Evolutionary conservation across 1,284 basidiomycete species (phyloP).

Genomic region (Ceratobasidium sp.): DNA sequence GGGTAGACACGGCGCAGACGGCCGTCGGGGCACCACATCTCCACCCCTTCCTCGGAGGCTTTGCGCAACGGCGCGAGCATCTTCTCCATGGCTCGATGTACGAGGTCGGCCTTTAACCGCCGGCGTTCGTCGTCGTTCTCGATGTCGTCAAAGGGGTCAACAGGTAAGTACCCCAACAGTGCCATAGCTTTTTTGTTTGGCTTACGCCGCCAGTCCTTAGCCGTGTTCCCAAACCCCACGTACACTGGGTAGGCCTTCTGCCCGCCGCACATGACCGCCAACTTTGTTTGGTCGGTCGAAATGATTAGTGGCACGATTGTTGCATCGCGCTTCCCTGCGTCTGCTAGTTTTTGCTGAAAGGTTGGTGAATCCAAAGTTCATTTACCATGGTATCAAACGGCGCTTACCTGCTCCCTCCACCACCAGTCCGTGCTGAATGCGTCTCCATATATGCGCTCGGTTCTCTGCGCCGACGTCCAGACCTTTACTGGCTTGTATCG

Average conservation of each 20-base stretch:
- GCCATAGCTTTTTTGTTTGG: slow-evolving; percentile 25
- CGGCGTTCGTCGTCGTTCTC: neutral
- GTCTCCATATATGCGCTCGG: neutral
- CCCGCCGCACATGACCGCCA: slow-evolving; percentile 23
- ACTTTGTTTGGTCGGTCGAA: slow-evolving; percentile 12
- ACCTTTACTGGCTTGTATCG: too few relatives aligned
- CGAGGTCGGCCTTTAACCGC: neutral
- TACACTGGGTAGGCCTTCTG: slow-evolving; percentile 32
- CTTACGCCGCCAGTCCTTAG: slow-evolving; percentile 29
- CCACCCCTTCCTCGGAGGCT: slow-evolving; percentile 3
- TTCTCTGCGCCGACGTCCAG: neutral
- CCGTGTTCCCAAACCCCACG: slow-evolving; percentile 37
- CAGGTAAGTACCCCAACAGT: slow-evolving; percentile 44
- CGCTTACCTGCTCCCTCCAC: slow-evolving; percentile 16
- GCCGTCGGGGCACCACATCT: slow-evolving; percentile 39
- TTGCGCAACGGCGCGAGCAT: neutral
- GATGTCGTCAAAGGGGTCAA: slow-evolving; percentile 25
- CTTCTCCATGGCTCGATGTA: slow-evolving; percentile 18
- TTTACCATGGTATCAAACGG: neutral
- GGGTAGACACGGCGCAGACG: slow-evolving; percentile 3
- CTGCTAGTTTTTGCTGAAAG: neutral
- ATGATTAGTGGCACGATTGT: slow-evolving; percentile 19
- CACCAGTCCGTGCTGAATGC: neutral
- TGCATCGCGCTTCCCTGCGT: neutral
- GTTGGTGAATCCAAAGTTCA: neutral